Percentiles rank a stretch among this genome's conserved stretches.
Conservation (phyloP, 768 basidiomycete species). For the Lactarius sanguifluus region DNA sequence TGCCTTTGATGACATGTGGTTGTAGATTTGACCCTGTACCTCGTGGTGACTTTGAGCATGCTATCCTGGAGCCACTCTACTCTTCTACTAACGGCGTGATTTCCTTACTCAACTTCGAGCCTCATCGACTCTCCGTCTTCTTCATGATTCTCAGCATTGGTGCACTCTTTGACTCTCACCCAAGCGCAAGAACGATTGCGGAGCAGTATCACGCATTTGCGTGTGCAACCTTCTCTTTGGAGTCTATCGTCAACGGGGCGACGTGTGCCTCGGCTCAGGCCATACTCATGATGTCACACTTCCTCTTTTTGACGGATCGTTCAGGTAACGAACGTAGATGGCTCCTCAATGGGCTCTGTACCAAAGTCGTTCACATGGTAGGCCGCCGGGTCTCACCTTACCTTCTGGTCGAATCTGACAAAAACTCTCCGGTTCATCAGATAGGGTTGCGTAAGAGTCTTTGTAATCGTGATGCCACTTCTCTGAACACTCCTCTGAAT, state of each 20-base stretch:
- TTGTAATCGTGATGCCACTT: neutral
- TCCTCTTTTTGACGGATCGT: constrained; percentile 45
- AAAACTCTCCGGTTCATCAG: constrained; percentile 33
- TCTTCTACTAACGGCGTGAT: constrained; percentile 33
- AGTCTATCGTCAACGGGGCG: constrained; percentile 45
- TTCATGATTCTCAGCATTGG: constrained; percentile 53
- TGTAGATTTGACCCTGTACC: constrained; percentile 49
- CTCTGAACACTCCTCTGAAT: constrained; percentile 7
- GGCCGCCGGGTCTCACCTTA: constrained; percentile 33
- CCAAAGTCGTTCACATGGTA: constrained; percentile 47
- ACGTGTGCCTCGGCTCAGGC: constrained; percentile 50
- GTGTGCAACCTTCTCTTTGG: constrained; percentile 48
- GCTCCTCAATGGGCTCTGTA: constrained; percentile 48
- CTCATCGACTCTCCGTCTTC: constrained; percentile 52
- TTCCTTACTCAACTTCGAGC: constrained; percentile 39
- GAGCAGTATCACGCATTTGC: constrained; percentile 50
- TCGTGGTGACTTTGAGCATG: constrained; percentile 43
- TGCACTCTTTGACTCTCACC: constrained; percentile 43
- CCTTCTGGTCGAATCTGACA: constrained; percentile 11
- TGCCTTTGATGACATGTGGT: neutral
- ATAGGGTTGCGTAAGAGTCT: constrained; percentile 51
- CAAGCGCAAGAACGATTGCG: constrained; percentile 35
- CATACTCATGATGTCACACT: constrained; percentile 45
- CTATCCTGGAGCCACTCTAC: constrained; percentile 47
- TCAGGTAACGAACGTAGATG: constrained; percentile 48